These are phyloP conservation scores for Waitea zeae DNA, from an alignment of 1,284 basidiomycete species.

Conservation along the genomic window DNA sequence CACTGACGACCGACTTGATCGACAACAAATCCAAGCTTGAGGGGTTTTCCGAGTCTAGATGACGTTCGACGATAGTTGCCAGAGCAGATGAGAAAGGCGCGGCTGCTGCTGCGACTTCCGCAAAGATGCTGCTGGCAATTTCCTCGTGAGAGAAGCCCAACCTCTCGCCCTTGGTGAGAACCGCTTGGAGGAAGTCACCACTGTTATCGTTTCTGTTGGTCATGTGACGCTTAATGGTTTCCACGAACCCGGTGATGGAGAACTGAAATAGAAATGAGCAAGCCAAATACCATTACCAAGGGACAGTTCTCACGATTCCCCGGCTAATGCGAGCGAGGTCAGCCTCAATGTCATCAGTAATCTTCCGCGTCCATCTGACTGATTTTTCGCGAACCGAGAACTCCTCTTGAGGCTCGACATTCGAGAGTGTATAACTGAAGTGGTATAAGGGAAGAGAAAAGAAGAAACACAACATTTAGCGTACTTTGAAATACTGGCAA, in stretches of 20 bases:
- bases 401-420: slow-evolving; percentile 5
- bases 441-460: no score
- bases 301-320: no score
- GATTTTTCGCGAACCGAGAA: slow-evolving; percentile 1
- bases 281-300: not conserved
- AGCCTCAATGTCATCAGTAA: slow-evolving; percentile 9
- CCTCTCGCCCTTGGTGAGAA: not conserved
- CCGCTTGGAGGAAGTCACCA: slow-evolving; percentile 27
- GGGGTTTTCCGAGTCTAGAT: not conserved
- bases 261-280: slow-evolving; percentile 16
- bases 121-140: not conserved
- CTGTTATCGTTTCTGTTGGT: slow-evolving; percentile 30
- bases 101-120: not conserved
- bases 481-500: slow-evolving; percentile 54
- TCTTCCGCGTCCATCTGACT: not conserved
- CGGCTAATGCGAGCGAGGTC: no score
- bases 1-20: slow-evolving; percentile 26
- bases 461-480: no score
- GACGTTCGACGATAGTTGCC: slow-evolving; percentile 5
- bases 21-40: not conserved
- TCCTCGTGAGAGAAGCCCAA: not conserved
- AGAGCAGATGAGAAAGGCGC: slow-evolving; percentile 1
- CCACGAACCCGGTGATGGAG: slow-evolving; percentile 28
- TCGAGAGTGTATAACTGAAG: slow-evolving; percentile 2
- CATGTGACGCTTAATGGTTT: slow-evolving; percentile 27